Evolutionary conservation across 2,329 filamentous ascomycete species (phyloP).

Genomic region (Sporothrix euskadiensis): DNA sequence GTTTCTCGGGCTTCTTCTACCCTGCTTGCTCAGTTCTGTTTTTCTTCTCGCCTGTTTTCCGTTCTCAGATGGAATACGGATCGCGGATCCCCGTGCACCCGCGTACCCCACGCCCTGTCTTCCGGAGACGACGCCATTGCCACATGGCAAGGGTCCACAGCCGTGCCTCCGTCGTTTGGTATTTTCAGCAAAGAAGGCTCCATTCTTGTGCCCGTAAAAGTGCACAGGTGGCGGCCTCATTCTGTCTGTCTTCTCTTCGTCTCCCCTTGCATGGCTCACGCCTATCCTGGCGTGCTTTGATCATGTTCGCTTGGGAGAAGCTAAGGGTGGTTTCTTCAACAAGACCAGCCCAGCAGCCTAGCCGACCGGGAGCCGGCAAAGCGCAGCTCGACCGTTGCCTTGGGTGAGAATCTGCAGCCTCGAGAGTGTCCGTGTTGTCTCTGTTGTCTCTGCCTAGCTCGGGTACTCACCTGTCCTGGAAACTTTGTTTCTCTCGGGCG

Average conservation of each 20-base stretch:
- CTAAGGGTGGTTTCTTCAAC: not conserved
- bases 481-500: not conserved
- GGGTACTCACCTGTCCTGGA: not conserved
- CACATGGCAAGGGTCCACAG: constrained; percentile 8
- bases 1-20: not conserved
- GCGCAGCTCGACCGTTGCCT: not conserved
- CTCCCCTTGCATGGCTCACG: not conserved
- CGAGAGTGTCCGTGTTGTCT: too few species aligned
- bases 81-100: not conserved
- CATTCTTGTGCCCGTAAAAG: not conserved
- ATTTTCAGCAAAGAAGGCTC: not conserved
- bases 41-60: too few species aligned
- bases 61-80: not conserved
- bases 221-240: constrained; percentile 5
- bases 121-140: not conserved
- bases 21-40: not conserved
- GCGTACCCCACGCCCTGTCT: not conserved
- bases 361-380: constrained; percentile 16
- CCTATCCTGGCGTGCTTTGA: not conserved
- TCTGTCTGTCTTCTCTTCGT: not conserved
- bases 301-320: not conserved
- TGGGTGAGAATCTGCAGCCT: not conserved
- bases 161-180: not conserved
- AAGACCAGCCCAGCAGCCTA: not conserved
- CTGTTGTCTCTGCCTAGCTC: not conserved